These are phyloP conservation scores for Streptanthus diversifolius DNA, from an alignment of 345 rosid species.

Conservation along the genomic window DNA sequence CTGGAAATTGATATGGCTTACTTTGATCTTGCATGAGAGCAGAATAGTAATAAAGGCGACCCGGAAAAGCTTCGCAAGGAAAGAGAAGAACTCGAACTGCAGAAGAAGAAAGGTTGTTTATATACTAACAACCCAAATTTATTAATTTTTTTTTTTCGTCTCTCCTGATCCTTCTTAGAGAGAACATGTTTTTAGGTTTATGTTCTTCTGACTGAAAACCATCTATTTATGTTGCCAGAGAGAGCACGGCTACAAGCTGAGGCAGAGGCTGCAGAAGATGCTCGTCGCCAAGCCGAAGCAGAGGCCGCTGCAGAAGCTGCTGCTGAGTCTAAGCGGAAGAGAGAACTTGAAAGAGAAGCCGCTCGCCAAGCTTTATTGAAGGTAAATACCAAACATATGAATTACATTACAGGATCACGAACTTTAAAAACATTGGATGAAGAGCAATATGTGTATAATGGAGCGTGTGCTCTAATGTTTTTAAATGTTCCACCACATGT, in stretches of 20 bases:
- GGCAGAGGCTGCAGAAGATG: slow-evolving; percentile 89
- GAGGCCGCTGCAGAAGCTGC: slow-evolving; percentile 93
- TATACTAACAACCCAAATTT: background rate
- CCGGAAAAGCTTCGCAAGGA: slow-evolving; percentile 78
- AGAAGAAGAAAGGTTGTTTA: slow-evolving; percentile 63
- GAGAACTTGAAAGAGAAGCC: slow-evolving; percentile 90
- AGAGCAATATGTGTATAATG: background rate
- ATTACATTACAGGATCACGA: background rate
- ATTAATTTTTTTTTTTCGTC: background rate
- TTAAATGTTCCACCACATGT: background rate
- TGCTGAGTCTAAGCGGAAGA: slow-evolving; percentile 71
- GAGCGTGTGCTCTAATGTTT: background rate
- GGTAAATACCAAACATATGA: slow-evolving; percentile 40
- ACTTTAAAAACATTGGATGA: background rate
- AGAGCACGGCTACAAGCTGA: slow-evolving; percentile 92
- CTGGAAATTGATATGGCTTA: slow-evolving; percentile 4
- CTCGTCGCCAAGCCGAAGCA: slow-evolving; percentile 77
- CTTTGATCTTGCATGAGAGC: slow-evolving; percentile 24
- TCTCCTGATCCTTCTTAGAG: background rate
- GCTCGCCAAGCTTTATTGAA: slow-evolving; percentile 80
- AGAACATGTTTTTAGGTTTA: background rate
- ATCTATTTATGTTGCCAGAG: slow-evolving; percentile 41
- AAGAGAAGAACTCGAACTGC: slow-evolving; percentile 82
- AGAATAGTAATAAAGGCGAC: slow-evolving; percentile 65
- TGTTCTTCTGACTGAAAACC: background rate